A percentile compares a stretch with the other conserved stretches of the same genome.
Evolutionary conservation across 1,284 basidiomycete species (phyloP).

Genomic region (Neolentinus lepideus): DNA sequence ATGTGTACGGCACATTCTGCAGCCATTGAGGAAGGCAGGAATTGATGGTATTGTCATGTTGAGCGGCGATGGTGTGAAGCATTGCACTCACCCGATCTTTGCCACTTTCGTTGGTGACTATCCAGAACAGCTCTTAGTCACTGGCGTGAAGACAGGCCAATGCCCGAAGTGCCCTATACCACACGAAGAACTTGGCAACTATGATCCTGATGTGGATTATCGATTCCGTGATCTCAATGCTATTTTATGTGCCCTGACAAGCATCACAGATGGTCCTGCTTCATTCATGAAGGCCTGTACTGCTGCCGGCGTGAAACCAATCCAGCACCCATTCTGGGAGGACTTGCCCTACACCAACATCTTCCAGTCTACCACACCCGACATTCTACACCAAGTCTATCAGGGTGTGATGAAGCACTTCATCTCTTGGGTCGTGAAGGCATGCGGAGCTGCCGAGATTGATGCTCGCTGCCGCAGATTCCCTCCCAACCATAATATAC

Average conservation of each 20-base stretch:
- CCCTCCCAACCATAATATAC: slow-evolving; percentile 27
- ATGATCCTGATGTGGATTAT: slow-evolving; percentile 1
- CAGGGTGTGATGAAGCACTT: slow-evolving; percentile 26
- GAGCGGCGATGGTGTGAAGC: slow-evolving; percentile 18
- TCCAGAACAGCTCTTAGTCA: slow-evolving; percentile 13
- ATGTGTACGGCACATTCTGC: slow-evolving; percentile 21
- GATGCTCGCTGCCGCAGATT: slow-evolving; percentile 13
- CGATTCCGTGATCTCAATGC: slow-evolving; percentile 6
- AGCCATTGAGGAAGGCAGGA: slow-evolving; percentile 21
- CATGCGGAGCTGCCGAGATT: slow-evolving; percentile 11
- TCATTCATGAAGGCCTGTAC: slow-evolving; percentile 7
- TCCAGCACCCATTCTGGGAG: slow-evolving; percentile 29
- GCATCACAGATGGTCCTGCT: slow-evolving; percentile 2
- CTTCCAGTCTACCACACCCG: too few relatives aligned
- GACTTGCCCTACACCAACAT: slow-evolving; percentile 22
- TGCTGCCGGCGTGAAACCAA: slow-evolving; percentile 9
- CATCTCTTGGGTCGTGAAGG: slow-evolving; percentile 15
- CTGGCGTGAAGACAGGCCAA: slow-evolving; percentile 9
- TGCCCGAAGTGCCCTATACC: slow-evolving; percentile 12
- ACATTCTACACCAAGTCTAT: slow-evolving; percentile 35
- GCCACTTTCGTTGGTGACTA: slow-evolving; percentile 19
- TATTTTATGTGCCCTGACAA: slow-evolving; percentile 6
- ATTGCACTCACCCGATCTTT: slow-evolving; percentile 21
- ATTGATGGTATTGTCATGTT: slow-evolving; percentile 18
- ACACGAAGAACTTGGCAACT: slow-evolving; percentile 4